Percentiles rank a stretch among this genome's conserved stretches.
Evolutionary conservation across 2,329 filamentous ascomycete species (phyloP).

Genomic region (Colletotrichum falcatum): DNA sequence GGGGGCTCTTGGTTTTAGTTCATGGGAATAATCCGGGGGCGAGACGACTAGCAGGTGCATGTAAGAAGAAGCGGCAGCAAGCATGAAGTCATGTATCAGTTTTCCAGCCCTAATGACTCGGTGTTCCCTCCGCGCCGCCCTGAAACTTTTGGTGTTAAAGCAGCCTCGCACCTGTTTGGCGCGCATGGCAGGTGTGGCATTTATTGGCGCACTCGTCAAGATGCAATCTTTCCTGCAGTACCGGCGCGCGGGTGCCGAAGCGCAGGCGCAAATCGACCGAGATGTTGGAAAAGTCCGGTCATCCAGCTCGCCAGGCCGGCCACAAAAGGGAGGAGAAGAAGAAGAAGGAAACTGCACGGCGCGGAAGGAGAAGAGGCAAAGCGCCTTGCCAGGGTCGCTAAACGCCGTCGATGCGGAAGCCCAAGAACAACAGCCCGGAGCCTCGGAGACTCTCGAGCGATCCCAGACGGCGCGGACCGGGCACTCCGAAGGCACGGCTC

Average conservation of each 20-base stretch:
- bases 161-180: not conserved
- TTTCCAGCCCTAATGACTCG: slow-evolving; percentile 9
- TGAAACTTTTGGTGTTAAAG: not conserved
- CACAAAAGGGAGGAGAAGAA: not conserved
- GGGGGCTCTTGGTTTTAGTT: not conserved
- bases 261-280: slow-evolving; percentile 31
- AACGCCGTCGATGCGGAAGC: not conserved
- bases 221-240: slow-evolving; percentile 35
- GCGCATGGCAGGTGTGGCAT: not conserved
- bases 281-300: slow-evolving; percentile 5
- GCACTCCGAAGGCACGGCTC: slow-evolving; percentile 40
- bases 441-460: not conserved
- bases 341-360: not conserved
- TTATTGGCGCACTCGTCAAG: not conserved
- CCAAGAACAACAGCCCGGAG: not conserved
- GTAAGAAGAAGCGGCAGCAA: not conserved
- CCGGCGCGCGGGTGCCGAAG: slow-evolving; percentile 24
- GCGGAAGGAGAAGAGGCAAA: not conserved
- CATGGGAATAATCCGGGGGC: slow-evolving; percentile 20
- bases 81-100: slow-evolving; percentile 15
- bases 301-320: not conserved
- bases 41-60: no score
- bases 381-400: not conserved
- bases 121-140: not conserved
- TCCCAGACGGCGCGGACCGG: slow-evolving; percentile 8